These are phyloP conservation scores for Agrocybe chaxingu DNA, from an alignment of 768 basidiomycete genomes.

Conservation along the genomic window DNA sequence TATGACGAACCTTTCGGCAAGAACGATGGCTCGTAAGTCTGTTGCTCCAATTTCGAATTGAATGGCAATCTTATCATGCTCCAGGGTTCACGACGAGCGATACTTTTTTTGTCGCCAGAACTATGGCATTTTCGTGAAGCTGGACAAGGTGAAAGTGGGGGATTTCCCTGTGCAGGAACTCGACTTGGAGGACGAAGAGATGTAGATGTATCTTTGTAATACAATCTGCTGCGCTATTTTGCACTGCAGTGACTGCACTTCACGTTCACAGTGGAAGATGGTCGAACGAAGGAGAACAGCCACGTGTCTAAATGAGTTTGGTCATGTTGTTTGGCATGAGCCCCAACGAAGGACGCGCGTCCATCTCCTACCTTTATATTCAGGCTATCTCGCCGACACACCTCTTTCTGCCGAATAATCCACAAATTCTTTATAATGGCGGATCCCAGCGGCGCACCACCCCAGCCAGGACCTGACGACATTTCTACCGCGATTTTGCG, in stretches of 20 bases:
- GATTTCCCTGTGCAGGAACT: slow-evolving; percentile 87
- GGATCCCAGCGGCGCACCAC: slow-evolving; percentile 80
- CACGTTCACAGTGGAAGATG: slow-evolving; percentile 23
- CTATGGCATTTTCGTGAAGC: slow-evolving; percentile 83
- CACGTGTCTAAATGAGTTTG: slow-evolving; percentile 32
- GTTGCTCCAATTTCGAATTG: slow-evolving; percentile 2
- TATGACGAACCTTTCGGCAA: slow-evolving; percentile 96
- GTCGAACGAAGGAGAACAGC: slow-evolving; percentile 28
- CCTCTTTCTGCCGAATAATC: slow-evolving; percentile 18
- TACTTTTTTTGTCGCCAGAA: slow-evolving; percentile 81
- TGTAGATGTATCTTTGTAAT: slow-evolving; percentile 32
- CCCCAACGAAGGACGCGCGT: slow-evolving; percentile 36
- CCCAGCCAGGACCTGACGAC: slow-evolving; percentile 86
- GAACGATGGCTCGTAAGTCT: slow-evolving; percentile 88
- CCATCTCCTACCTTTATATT: slow-evolving; percentile 26
- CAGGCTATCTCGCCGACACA: slow-evolving; percentile 21
- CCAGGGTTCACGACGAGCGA: slow-evolving; percentile 77
- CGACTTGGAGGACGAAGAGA: slow-evolving; percentile 70
- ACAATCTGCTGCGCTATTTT: background rate
- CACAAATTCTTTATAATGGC: slow-evolving; percentile 41
- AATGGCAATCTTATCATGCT: slow-evolving; percentile 3
- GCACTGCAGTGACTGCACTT: background rate
- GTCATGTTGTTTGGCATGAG: slow-evolving; percentile 24
- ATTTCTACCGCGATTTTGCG: slow-evolving; percentile 92
- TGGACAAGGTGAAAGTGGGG: slow-evolving; percentile 77